phyloP scores from a whole-genome alignment of 371 early-diverging fungal species.

The Vairimorpha necatrix region DNA sequence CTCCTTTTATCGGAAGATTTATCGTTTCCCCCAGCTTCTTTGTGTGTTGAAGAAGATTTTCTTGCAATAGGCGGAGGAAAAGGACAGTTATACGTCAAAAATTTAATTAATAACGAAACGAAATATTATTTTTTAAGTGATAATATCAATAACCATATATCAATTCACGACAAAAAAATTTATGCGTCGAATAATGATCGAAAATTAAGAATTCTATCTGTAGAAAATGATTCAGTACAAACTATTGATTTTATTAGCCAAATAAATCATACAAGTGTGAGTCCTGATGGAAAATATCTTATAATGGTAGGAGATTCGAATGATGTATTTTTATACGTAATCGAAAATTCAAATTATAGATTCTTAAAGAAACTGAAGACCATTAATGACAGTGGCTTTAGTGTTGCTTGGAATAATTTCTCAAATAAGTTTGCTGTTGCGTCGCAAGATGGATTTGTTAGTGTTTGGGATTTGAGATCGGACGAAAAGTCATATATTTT shows the following conservation, averaged over 20 bases:
- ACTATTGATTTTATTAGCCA: slow-evolving; percentile 65
- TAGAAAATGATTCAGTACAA: slow-evolving; percentile 69
- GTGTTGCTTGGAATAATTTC: slow-evolving; percentile 73
- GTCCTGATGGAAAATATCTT: slow-evolving; percentile 74
- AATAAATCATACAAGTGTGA: slow-evolving; percentile 68
- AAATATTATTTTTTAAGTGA: slow-evolving; percentile 70
- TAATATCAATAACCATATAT: slow-evolving; percentile 77
- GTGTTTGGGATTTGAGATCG: slow-evolving; percentile 69
- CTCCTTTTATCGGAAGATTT: slow-evolving; percentile 68
- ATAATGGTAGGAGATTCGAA: slow-evolving; percentile 77
- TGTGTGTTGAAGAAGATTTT: slow-evolving; percentile 69
- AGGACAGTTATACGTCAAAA: slow-evolving; percentile 73
- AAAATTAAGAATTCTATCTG: slow-evolving; percentile 73
- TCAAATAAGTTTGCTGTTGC: slow-evolving; percentile 73
- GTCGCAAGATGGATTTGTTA: slow-evolving; percentile 72
- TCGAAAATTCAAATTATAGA: slow-evolving; percentile 68
- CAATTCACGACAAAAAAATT: slow-evolving; percentile 67
- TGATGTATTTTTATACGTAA: slow-evolving; percentile 72
- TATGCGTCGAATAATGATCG: slow-evolving; percentile 84
- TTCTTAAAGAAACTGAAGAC: slow-evolving; percentile 68
- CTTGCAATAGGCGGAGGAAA: slow-evolving; percentile 81
- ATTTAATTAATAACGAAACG: slow-evolving; percentile 70
- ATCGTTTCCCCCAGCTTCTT: slow-evolving; percentile 73
- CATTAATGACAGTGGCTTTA: slow-evolving; percentile 69
- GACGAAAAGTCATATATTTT: slow-evolving; percentile 34